Evolutionary conservation across 2,329 filamentous ascomycete species (phyloP), one percentile per base, ranked within the genome.

Genomic region (Hypocreales sp.): DNA sequence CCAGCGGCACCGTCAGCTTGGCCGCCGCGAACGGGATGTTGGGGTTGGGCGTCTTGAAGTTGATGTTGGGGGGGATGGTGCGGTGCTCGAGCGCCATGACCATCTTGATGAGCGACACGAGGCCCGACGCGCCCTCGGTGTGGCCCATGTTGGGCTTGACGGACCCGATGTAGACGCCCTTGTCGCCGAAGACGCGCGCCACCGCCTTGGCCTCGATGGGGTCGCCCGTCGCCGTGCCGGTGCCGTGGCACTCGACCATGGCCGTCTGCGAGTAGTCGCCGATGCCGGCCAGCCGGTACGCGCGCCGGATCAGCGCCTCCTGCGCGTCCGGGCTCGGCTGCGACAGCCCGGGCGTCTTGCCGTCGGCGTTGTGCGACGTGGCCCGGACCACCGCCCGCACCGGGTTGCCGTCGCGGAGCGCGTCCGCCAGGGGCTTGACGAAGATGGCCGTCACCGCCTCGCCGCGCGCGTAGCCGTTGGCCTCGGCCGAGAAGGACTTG

Each of bases 391-490:
- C 22, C 11, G 25, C 29, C 8, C 29, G 29, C 4, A 28, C 14
- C 3, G 26, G 19, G 8, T 64, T 54, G 8, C 50, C 49, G 22
- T 57, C 56, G 5, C 34, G 35, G 2, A 64, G 20, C 3, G 61
- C 61, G 20, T 53, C 44, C 7, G 45, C 41, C 1, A 64, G 37
- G 0, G 36, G 47, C 39, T 64, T 64, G 4, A 65, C 30, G 2
- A 59, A 26, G 3, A 40, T 9, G 5, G 33, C 31, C 16, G 22
- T 28, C 13, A 65, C 27, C 9, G 49, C 44, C 33, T 66, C 58
- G 5, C 57, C 56, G 13, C 59, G 45, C 2, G 45, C 54, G 35
- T 63, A 65, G 4, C 63, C 56, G 33, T 50, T 39, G 1, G 43
- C 48, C 0, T 41, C 32, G 13, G 35, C 26, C 21, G 50, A 46